Evolutionary conservation across 176 grass and related monocot genomes (phyloP).

Genomic region (Triticum timopheevii): DNA sequence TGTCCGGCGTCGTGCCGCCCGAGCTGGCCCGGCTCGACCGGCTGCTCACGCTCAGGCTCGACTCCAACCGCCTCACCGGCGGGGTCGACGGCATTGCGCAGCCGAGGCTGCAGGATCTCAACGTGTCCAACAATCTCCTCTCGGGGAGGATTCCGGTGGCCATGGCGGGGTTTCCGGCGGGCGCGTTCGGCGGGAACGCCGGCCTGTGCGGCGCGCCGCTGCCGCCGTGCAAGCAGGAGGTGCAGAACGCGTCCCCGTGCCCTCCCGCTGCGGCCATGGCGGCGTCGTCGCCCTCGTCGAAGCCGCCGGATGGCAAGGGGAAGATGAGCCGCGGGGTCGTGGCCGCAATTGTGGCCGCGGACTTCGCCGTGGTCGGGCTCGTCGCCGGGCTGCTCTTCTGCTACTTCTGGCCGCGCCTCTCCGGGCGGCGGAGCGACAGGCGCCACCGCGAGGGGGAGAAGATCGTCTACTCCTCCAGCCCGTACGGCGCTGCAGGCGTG

Average conservation of each 20-base stretch:
- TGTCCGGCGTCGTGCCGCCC: constrained; percentile 61
- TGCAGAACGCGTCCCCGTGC: constrained; percentile 30
- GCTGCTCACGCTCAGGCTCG: constrained; percentile 75
- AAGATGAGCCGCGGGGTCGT: constrained; percentile 73
- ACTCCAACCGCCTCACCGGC: constrained; percentile 67
- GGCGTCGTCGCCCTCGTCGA: constrained; percentile 48
- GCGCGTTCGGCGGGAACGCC: constrained; percentile 46
- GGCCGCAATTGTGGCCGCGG: constrained; percentile 69
- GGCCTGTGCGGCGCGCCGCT: constrained; percentile 70
- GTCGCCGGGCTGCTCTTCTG: constrained; percentile 82
- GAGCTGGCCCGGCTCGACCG: constrained; percentile 51
- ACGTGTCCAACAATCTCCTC: constrained; percentile 68
- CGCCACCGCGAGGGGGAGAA: constrained; percentile 86
- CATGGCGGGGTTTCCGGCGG: constrained; percentile 42
- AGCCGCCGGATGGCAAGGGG: constrained; percentile 22
- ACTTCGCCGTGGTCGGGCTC: constrained; percentile 77
- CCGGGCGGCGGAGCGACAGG: constrained; percentile 37
- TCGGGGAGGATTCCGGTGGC: constrained; percentile 57
- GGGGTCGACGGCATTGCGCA: constrained; percentile 49
- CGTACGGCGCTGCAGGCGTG: constrained; percentile 50
- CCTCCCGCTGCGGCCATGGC: constrained; percentile 49
- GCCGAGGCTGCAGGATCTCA: constrained; percentile 70
- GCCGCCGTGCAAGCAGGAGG: constrained; percentile 42
- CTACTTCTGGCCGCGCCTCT: constrained; percentile 95
- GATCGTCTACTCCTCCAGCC: constrained; percentile 97